Conservation (phyloP, 352 stramenopile genomes). For the Phytophthora cajani region DNA sequence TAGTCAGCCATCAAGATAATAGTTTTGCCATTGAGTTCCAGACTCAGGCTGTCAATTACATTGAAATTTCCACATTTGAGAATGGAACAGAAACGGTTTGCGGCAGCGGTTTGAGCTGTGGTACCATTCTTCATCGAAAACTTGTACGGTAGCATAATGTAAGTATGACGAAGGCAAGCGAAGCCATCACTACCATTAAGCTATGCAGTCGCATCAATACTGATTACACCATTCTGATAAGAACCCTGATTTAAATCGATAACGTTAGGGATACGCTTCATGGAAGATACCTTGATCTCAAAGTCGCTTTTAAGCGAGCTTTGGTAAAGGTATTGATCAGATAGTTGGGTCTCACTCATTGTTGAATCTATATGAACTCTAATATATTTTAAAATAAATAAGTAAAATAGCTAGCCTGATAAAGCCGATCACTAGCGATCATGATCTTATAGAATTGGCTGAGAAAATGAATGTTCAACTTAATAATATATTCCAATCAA, state of each 20-base stretch:
- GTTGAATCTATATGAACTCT: not conserved
- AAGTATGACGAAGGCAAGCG: slow-evolving; percentile 5
- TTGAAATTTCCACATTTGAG: too few relatives aligned
- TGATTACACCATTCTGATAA: slow-evolving; percentile 10
- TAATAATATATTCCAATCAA: not conserved
- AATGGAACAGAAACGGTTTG: too few relatives aligned
- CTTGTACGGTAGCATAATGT: slow-evolving; percentile 1
- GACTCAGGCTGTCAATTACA: too few relatives aligned
- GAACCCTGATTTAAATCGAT: slow-evolving; percentile 10
- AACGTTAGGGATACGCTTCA: not conserved
- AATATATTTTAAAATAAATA: not conserved
- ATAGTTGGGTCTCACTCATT: not conserved
- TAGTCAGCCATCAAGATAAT: too few relatives aligned
- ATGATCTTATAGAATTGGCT: not conserved
- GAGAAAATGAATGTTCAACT: not conserved
- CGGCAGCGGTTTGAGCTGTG: too few relatives aligned
- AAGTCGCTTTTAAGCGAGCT: not conserved
- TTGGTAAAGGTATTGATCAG: not conserved
- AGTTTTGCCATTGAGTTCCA: too few relatives aligned
- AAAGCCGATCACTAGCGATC: not conserved
- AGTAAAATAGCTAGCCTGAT: not conserved
- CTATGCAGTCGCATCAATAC: slow-evolving; percentile 1
- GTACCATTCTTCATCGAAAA: not conserved
- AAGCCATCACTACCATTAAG: slow-evolving; percentile 1
- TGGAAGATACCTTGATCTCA: not conserved